These are phyloP conservation scores for Eragrostis curvula DNA, from an alignment of 176 grass and related monocot genomes.

Conservation along the genomic window DNA sequence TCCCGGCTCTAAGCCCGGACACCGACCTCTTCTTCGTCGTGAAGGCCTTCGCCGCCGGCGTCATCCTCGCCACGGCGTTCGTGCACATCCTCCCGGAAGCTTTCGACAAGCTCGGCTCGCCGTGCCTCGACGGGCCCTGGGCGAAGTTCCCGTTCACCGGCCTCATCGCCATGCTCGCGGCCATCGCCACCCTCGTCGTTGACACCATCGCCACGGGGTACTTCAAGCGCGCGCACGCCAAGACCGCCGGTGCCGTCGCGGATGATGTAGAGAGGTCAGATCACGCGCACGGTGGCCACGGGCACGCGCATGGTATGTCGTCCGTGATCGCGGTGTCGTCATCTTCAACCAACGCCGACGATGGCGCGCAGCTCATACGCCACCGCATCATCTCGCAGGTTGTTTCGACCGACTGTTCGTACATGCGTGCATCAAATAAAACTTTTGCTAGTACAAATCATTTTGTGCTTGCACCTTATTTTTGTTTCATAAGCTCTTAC, in stretches of 20 bases:
- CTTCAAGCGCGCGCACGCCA: slow-evolving; percentile 53
- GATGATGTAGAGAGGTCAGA: slow-evolving; percentile 19
- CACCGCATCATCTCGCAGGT: slow-evolving; percentile 80
- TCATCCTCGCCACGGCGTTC: slow-evolving; percentile 81
- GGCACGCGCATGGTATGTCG: slow-evolving; percentile 39
- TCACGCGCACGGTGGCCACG: slow-evolving; percentile 39
- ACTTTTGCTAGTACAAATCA: background rate
- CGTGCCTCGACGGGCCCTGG: slow-evolving; percentile 67
- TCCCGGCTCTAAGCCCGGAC: slow-evolving; percentile 49
- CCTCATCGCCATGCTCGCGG: slow-evolving; percentile 64
- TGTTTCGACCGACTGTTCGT: slow-evolving; percentile 23
- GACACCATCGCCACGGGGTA: slow-evolving; percentile 79
- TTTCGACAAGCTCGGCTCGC: slow-evolving; percentile 54
- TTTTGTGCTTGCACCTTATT: no score
- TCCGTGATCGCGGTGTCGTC: slow-evolving; percentile 1
- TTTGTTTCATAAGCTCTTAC: no score
- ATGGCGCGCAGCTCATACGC: slow-evolving; percentile 49
- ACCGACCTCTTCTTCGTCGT: slow-evolving; percentile 63
- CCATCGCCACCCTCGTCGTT: slow-evolving; percentile 66
- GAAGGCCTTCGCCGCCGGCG: slow-evolving; percentile 79
- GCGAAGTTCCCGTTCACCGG: slow-evolving; percentile 61
- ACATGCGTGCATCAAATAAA: background rate
- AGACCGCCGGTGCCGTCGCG: background rate
- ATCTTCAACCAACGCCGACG: background rate
- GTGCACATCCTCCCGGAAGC: slow-evolving; percentile 79